Evolutionary conservation across 1,284 basidiomycete genomes (phyloP).

Genomic region (Ustanciosporium gigantosporum): DNA sequence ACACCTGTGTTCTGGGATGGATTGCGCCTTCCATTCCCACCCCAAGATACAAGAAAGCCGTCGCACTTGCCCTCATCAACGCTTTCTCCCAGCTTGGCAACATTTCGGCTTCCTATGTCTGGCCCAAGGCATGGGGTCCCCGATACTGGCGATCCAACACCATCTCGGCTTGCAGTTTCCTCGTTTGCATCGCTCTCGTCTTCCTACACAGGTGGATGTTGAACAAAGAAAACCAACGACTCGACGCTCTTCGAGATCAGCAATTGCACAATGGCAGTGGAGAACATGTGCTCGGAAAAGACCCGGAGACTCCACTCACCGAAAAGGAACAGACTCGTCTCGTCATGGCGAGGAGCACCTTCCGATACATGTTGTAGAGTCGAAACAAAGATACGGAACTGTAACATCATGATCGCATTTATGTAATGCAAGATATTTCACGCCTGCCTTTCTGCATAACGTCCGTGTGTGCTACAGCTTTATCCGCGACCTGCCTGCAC

Average conservation of each 20-base stretch:
- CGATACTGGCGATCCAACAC: constrained; percentile 45
- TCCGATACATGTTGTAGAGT: constrained; percentile 36
- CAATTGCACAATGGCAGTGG: not conserved
- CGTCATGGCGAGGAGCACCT: constrained; percentile 33
- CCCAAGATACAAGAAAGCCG: constrained; percentile 45
- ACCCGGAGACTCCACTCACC: constrained; percentile 4
- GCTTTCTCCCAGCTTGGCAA: constrained; percentile 63
- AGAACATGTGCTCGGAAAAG: constrained; percentile 1
- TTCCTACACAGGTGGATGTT: constrained; percentile 36
- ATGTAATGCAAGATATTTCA: no score
- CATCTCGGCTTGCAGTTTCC: constrained; percentile 31
- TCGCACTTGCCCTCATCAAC: constrained; percentile 56
- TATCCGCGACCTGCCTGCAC: no score
- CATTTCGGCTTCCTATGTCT: constrained; percentile 59
- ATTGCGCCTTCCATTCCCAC: constrained; percentile 40
- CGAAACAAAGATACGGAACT: no score
- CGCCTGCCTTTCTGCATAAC: no score
- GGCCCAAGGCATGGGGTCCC: constrained; percentile 42
- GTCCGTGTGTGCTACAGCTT: no score
- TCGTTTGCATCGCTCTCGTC: constrained; percentile 33
- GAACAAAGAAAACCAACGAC: constrained; percentile 23
- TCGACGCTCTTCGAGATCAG: constrained; percentile 18
- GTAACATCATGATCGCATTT: no score
- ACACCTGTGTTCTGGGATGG: constrained; percentile 42
- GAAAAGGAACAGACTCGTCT: constrained; percentile 15